Conservation (phyloP, 2,329 filamentous ascomycete species). For the Alternaria atra region DNA sequence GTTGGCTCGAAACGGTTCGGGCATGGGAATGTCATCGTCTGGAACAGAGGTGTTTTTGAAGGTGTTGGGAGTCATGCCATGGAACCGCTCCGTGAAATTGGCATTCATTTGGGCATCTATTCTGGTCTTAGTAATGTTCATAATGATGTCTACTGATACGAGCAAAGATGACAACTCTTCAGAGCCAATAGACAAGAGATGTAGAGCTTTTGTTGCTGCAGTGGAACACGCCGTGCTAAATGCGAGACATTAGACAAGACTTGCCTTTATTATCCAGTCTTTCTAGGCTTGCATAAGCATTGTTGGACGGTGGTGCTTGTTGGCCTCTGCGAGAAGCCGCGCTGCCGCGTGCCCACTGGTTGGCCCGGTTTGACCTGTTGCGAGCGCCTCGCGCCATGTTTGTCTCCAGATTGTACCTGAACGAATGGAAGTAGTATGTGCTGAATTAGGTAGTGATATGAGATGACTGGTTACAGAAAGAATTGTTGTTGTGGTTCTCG, state of each 20-base stretch:
- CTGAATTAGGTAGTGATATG: neutral
- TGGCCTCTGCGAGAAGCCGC: neutral
- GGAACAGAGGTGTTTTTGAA: slow-evolving; percentile 8
- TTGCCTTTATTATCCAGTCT: slow-evolving; percentile 12
- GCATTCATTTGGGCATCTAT: slow-evolving; percentile 31
- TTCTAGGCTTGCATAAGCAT: slow-evolving; percentile 19
- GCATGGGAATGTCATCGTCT: slow-evolving; percentile 24
- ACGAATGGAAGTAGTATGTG: neutral
- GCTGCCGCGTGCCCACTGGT: slow-evolving; percentile 9
- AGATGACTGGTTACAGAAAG: neutral
- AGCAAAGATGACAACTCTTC: neutral
- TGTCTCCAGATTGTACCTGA: neutral
- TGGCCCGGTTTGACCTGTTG: slow-evolving; percentile 5
- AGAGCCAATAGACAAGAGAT: neutral
- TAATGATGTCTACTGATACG: neutral
- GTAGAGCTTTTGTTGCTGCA: neutral
- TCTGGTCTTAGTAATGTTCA: slow-evolving; percentile 10
- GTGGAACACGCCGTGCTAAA: neutral
- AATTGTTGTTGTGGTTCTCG: neutral
- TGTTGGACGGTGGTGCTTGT: slow-evolving; percentile 9
- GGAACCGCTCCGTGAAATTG: slow-evolving; percentile 27
- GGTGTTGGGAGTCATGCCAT: neutral
- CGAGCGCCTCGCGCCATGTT: slow-evolving; percentile 21
- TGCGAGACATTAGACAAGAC: slow-evolving; percentile 1
- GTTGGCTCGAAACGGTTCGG: slow-evolving; percentile 21